Conservation (phyloP, 1,139 yeast genomes). For the Starmera stellimalicola region DNA sequence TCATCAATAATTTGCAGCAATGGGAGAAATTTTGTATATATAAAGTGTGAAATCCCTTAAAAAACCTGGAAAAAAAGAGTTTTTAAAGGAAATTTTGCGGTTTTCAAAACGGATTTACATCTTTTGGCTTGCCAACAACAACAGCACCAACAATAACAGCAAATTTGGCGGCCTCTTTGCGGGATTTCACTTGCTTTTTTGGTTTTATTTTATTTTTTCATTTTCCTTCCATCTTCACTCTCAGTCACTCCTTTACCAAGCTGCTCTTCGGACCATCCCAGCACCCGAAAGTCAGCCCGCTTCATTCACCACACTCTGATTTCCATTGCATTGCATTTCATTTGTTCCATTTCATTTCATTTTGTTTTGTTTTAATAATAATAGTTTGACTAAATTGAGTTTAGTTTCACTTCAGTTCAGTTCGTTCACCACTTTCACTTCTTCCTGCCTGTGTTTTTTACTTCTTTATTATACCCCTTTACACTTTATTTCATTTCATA, state of each 20-base stretch:
- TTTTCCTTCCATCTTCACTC: neutral
- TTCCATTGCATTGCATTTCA: neutral
- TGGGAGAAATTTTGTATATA: too few species aligned
- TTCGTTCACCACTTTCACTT: too few species aligned
- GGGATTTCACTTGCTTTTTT: neutral
- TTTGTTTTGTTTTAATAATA: too few species aligned
- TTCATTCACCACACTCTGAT: neutral
- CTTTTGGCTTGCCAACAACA: too few species aligned
- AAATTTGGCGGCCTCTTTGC: neutral
- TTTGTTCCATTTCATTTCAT: neutral
- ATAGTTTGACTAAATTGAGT: too few species aligned
- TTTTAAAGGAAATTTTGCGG: too few species aligned
- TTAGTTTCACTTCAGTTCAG: too few species aligned
- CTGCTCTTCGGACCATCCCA: neutral
- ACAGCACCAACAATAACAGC: too few species aligned
- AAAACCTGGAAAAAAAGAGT: too few species aligned
- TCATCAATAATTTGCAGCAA: too few species aligned
- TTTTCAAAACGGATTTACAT: neutral
- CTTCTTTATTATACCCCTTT: neutral
- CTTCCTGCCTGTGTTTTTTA: too few species aligned
- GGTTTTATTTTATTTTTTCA: neutral
- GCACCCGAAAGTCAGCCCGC: neutral
- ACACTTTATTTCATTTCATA: neutral
- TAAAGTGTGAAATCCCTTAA: too few species aligned
- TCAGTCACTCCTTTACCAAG: neutral